Conservation (phyloP, 2,329 filamentous ascomycete genomes). For the Venturia carpophila region DNA sequence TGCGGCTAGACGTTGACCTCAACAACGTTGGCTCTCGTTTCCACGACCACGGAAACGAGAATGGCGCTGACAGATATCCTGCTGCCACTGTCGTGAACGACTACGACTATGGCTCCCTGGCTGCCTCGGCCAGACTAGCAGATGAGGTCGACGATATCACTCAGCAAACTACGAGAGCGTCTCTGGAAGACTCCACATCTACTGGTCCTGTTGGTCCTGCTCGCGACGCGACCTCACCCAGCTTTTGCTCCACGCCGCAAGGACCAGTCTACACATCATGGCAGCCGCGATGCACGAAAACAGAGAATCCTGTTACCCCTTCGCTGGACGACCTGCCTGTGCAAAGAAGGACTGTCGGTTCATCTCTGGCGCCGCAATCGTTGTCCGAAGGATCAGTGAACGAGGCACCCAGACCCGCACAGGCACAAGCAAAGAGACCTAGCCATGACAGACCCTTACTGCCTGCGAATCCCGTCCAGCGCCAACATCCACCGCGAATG, state of each 20-base stretch:
- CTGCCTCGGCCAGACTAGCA: slow-evolving; percentile 4
- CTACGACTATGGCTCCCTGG: slow-evolving; percentile 5
- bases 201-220: background rate
- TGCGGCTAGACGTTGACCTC: slow-evolving; percentile 1
- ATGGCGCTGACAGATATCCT: slow-evolving; percentile 11
- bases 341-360: background rate
- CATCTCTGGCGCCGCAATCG: slow-evolving; percentile 16
- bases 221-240: background rate
- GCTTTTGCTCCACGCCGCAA: background rate
- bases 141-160: slow-evolving; percentile 18
- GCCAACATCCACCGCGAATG: background rate
- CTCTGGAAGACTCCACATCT: background rate
- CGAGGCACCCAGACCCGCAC: background rate
- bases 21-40: slow-evolving; percentile 6
- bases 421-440: background rate
- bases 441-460: background rate
- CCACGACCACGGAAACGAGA: background rate
- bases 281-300: slow-evolving; percentile 2
- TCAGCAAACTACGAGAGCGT: background rate
- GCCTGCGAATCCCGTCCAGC: slow-evolving; percentile 2
- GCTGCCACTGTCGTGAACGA: background rate
- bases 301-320: background rate
- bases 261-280: slow-evolving; percentile 15
- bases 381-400: background rate
- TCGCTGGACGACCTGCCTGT: slow-evolving; percentile 9